These are phyloP conservation scores for Aspergillus quadricinctus DNA, from an alignment of 2,329 filamentous ascomycete species.

Conservation along the genomic window DNA sequence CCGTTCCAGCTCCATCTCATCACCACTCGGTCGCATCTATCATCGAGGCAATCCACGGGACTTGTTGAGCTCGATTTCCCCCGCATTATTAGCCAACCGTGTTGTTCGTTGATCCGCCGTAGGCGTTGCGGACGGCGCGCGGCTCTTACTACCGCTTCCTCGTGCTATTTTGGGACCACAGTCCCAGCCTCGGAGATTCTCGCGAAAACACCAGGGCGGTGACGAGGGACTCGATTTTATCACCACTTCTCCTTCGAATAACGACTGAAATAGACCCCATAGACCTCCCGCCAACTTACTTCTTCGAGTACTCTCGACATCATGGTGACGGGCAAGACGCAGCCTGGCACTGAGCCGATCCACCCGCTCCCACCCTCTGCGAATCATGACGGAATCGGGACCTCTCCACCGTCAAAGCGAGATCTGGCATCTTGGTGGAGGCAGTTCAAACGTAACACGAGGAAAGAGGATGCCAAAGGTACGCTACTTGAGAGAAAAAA, in stretches of 20 bases:
- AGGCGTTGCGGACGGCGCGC: constrained; percentile 12
- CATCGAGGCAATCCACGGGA: not conserved
- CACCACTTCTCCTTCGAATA: not conserved
- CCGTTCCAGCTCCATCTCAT: not conserved
- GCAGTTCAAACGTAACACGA: constrained; percentile 72
- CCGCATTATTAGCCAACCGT: not conserved
- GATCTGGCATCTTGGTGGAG: constrained; percentile 98
- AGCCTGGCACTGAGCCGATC: constrained; percentile 29
- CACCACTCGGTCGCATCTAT: constrained; percentile 5
- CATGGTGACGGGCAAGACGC: constrained; percentile 38
- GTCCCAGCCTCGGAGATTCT: constrained; percentile 28
- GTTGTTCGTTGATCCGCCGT: not conserved
- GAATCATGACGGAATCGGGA: constrained; percentile 43
- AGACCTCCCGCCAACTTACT: constrained; percentile 4
- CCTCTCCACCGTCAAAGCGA: constrained; percentile 75
- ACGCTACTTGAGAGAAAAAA: constrained; percentile 19
- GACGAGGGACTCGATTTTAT: constrained; percentile 20
- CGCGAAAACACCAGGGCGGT: constrained; percentile 26
- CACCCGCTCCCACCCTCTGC: constrained; percentile 28
- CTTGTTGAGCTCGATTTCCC: not conserved
- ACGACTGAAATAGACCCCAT: not conserved
- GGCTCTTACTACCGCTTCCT: constrained; percentile 16
- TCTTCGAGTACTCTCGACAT: constrained; percentile 9
- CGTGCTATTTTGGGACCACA: constrained; percentile 27
- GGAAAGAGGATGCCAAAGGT: constrained; percentile 62